phyloP scores from a whole-genome alignment of 495 filamentous ascomycete species.

The Glonium stellatum region DNA sequence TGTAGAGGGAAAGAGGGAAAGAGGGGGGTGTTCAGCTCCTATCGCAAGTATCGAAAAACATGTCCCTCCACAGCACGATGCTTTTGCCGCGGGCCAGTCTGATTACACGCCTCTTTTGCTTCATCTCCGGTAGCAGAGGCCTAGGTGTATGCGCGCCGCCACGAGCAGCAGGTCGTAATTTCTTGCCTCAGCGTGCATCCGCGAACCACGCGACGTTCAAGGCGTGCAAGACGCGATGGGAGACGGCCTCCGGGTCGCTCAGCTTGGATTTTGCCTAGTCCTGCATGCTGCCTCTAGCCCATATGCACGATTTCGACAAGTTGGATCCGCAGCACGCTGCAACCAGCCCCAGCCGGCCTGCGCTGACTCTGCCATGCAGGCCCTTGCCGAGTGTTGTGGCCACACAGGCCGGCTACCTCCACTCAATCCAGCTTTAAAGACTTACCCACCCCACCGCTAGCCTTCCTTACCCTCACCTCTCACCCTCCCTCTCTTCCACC shows the following conservation, averaged over 20 bases:
- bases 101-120: background rate
- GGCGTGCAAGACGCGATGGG: slow-evolving; percentile 15
- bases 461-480: slow-evolving; percentile 28
- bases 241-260: slow-evolving; percentile 21
- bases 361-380: slow-evolving; percentile 14
- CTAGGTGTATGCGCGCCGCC: slow-evolving; percentile 6
- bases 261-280: slow-evolving; percentile 25
- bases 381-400: slow-evolving; percentile 20
- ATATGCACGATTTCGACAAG: slow-evolving; percentile 22
- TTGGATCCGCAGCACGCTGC: slow-evolving; percentile 12
- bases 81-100: slow-evolving; percentile 1
- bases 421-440: slow-evolving; percentile 22
- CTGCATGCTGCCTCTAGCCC: slow-evolving; percentile 21
- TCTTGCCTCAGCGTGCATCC: slow-evolving; percentile 5
- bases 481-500: slow-evolving; percentile 36
- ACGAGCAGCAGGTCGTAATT: slow-evolving; percentile 20
- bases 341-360: background rate
- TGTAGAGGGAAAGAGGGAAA: too few species aligned
- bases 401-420: slow-evolving; percentile 24
- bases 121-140: slow-evolving; percentile 4
- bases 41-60: background rate
- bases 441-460: slow-evolving; percentile 26
- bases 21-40: background rate
- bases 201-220: slow-evolving; percentile 23
- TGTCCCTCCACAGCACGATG: background rate